Percentiles rank a stretch among this genome's conserved stretches.
Evolutionary conservation across 495 filamentous ascomycete genomes (phyloP).

Genomic region (Astrocystis sublimbata): DNA sequence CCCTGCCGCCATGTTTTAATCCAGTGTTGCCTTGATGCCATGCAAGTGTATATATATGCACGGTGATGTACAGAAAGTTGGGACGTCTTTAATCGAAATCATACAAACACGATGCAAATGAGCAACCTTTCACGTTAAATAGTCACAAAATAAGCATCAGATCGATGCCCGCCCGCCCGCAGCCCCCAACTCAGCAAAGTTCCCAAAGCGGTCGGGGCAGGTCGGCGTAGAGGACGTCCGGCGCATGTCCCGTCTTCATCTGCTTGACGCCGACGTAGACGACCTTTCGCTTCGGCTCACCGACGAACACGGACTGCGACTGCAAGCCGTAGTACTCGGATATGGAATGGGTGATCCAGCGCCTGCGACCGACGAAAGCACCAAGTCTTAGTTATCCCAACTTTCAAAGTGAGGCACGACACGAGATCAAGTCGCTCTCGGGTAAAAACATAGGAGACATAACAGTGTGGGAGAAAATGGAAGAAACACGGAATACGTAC

Average conservation of each 20-base stretch:
- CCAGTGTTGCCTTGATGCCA: neutral
- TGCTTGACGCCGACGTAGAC: slow-evolving; percentile 82
- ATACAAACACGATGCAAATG: slow-evolving; percentile 11
- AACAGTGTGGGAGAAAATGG: neutral
- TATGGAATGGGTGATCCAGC: slow-evolving; percentile 92
- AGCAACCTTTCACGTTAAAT: too few species aligned
- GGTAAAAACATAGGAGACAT: too few species aligned
- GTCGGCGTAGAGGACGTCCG: slow-evolving; percentile 33
- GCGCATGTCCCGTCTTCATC: slow-evolving; percentile 32
- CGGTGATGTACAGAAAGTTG: neutral
- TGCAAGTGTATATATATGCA: neutral
- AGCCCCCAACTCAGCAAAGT: slow-evolving; percentile 56
- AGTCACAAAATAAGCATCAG: neutral
- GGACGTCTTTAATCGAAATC: neutral
- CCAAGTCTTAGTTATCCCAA: slow-evolving; percentile 23
- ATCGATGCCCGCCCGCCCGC: neutral
- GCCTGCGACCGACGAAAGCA: slow-evolving; percentile 50
- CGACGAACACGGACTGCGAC: slow-evolving; percentile 78
- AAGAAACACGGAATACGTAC: slow-evolving; percentile 51
- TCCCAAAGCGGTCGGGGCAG: slow-evolving; percentile 62
- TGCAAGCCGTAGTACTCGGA: slow-evolving; percentile 89
- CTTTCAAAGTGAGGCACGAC: neutral
- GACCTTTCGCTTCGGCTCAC: slow-evolving; percentile 73
- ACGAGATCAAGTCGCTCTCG: neutral
- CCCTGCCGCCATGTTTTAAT: neutral